phyloP scores from a whole-genome alignment of 2,329 filamentous ascomycete genomes.

The Ophiognomonia clavigignenti-juglandacearum region DNA sequence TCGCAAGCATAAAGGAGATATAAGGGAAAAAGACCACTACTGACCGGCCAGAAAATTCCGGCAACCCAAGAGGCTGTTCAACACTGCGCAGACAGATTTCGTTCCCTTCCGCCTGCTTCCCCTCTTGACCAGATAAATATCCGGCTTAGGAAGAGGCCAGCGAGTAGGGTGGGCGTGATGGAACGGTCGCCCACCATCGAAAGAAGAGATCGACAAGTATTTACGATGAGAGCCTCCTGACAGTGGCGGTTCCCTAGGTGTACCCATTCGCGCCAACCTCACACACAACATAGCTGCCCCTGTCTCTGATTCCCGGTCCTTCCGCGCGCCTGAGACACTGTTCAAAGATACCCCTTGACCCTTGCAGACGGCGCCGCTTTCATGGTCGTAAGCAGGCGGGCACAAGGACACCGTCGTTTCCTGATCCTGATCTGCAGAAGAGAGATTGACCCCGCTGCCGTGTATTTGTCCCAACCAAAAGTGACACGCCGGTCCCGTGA shows the following conservation, averaged over 20 bases:
- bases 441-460: slow-evolving; percentile 17
- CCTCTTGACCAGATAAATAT: slow-evolving; percentile 3
- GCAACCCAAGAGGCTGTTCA: slow-evolving; percentile 13
- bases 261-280: slow-evolving; percentile 13
- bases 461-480: slow-evolving; percentile 19
- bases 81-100: slow-evolving; percentile 12
- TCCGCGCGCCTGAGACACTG: slow-evolving; percentile 12
- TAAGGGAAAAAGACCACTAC: slow-evolving; percentile 12
- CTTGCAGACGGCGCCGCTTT: slow-evolving; percentile 16
- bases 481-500: slow-evolving; percentile 21
- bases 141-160: not conserved
- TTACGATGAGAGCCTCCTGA: slow-evolving; percentile 12
- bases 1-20: slow-evolving; percentile 14
- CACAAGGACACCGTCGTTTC: slow-evolving; percentile 18
- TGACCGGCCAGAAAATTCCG: slow-evolving; percentile 4
- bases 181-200: not conserved
- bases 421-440: slow-evolving; percentile 17
- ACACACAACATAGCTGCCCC: slow-evolving; percentile 14
- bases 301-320: slow-evolving; percentile 15
- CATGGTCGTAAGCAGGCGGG: slow-evolving; percentile 17
- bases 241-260: slow-evolving; percentile 10
- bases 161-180: slow-evolving; percentile 2
- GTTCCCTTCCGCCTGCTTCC: not conserved
- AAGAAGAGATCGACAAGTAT: slow-evolving; percentile 9
- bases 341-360: slow-evolving; percentile 9